Evolutionary conservation across 1,284 basidiomycete genomes (phyloP).

Genomic region (Cutaneotrichosporon sp.): DNA sequence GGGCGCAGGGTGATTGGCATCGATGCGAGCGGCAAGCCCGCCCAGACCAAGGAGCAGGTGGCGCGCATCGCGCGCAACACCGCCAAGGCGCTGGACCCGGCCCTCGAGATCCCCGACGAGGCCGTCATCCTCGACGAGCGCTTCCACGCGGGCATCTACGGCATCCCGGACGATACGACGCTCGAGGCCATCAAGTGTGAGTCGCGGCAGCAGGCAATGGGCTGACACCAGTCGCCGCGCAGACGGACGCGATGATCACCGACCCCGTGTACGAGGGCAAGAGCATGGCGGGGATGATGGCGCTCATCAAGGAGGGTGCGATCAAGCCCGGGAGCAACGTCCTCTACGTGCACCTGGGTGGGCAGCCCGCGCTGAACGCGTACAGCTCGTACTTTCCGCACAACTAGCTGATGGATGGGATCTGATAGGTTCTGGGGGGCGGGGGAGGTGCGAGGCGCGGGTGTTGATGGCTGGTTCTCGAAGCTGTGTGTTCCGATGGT

Average conservation of each 20-base stretch:
- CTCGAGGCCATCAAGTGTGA: constrained; percentile 38
- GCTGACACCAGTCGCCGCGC: constrained; percentile 25
- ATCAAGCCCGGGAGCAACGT: constrained; percentile 36
- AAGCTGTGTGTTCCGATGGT: too few relatives aligned
- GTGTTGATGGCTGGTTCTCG: too few relatives aligned
- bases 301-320: constrained; percentile 33
- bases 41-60: constrained; percentile 33
- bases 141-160: constrained; percentile 42
- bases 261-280: constrained; percentile 46
- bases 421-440: background rate
- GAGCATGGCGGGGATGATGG: constrained; percentile 41
- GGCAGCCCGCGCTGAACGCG: constrained; percentile 40
- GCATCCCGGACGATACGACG: constrained; percentile 37
- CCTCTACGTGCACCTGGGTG: constrained; percentile 42
- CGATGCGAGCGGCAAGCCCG: constrained; percentile 40
- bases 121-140: constrained; percentile 37
- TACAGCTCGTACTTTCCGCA: constrained; percentile 37
- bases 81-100: constrained; percentile 28
- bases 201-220: constrained; percentile 1
- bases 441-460: too few relatives aligned
- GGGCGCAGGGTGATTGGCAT: constrained; percentile 41
- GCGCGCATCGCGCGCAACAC: constrained; percentile 36
- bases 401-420: background rate
- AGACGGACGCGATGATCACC: constrained; percentile 40
- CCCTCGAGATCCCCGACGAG: constrained; percentile 30